Evolutionary conservation across 345 rosid genomes (phyloP), one percentile per base, ranked within the genome.

Genomic region (Hirschfeldia incana): DNA sequence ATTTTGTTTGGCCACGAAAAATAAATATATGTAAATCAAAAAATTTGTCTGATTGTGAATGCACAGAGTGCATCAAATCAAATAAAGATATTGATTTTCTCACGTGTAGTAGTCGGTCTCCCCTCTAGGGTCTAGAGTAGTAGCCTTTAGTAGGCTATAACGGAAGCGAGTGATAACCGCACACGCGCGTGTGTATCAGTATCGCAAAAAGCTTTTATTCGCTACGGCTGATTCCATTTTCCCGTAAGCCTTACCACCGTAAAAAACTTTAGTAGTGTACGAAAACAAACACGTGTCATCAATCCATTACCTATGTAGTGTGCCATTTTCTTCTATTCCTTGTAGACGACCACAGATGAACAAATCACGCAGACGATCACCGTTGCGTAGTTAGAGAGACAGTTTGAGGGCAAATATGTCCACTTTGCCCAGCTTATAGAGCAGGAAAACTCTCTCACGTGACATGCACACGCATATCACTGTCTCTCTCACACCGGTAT

Each of bases 321-420:
- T 36, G 4, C 15, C 7, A 59, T 10, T 15, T 17, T 1, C 1
- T 16, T 0, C 4, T 0, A 5, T 36, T 33, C 27, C 2, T 32
- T 59, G 51, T 44, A 60, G 16, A 21, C 1, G 69, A 61, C 0
- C 49, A 8, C 55, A 13, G 15, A 61, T 9, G 13, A 62, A 21
- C 53, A 2, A 4, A 4, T 28, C 9, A 9, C 5, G 39, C 70
- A 30, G 34, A 76, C 63, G 62, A 46, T 26, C 63, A 76, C 37
- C 2, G 62, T 60, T 21, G 6, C 70, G 33, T 69, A 29, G 72
- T 29, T 70, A 21, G 3, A 77, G 0, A 63, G 10, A 8, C 71
- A 29, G 81, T 65, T 65, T 78, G 81, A 78, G 81, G 76, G 72
- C 66, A 78, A 55, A 27, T 53, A 30, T 55, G 81, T 77, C 59